Conservation (phyloP, 2,329 filamentous ascomycete genomes). For the Alternaria sp. region DNA sequence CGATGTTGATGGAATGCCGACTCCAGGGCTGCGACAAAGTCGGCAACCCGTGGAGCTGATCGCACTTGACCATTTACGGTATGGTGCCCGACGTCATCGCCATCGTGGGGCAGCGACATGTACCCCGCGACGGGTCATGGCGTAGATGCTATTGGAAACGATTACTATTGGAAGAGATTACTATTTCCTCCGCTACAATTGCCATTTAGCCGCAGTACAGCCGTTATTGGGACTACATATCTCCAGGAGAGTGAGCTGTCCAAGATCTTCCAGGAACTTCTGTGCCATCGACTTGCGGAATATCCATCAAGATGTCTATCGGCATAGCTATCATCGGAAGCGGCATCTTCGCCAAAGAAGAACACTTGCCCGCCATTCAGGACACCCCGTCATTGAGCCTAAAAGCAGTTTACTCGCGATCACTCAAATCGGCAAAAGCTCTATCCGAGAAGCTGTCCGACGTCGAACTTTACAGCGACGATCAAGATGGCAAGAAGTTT, state of each 20-base stretch:
- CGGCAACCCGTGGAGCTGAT: constrained; percentile 9
- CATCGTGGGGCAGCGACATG: constrained; percentile 17
- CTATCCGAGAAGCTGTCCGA: constrained; percentile 45
- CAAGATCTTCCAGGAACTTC: neutral
- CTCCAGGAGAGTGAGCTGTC: neutral
- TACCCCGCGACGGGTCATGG: constrained; percentile 12
- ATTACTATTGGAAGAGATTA: constrained; percentile 7
- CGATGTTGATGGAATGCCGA: neutral
- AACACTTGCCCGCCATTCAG: constrained; percentile 68
- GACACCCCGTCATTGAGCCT: constrained; percentile 60
- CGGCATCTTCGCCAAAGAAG: constrained; percentile 66
- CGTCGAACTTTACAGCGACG: constrained; percentile 65
- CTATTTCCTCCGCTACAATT: constrained; percentile 4
- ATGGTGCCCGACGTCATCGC: constrained; percentile 23
- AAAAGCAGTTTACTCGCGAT: constrained; percentile 71
- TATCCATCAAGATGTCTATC: constrained; percentile 36
- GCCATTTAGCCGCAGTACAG: constrained; percentile 27
- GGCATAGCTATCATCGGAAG: constrained; percentile 68
- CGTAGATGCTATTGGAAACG: constrained; percentile 13
- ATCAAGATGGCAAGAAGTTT: constrained; percentile 56
- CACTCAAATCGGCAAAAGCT: constrained; percentile 61
- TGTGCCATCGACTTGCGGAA: neutral
- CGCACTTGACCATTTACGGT: constrained; percentile 16
- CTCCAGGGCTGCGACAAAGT: neutral
- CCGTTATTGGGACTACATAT: constrained; percentile 1